Evolutionary conservation across 2,329 filamentous ascomycete genomes (phyloP), one percentile per base, ranked within the genome.

Genomic region (Exserohilum rostratum): DNA sequence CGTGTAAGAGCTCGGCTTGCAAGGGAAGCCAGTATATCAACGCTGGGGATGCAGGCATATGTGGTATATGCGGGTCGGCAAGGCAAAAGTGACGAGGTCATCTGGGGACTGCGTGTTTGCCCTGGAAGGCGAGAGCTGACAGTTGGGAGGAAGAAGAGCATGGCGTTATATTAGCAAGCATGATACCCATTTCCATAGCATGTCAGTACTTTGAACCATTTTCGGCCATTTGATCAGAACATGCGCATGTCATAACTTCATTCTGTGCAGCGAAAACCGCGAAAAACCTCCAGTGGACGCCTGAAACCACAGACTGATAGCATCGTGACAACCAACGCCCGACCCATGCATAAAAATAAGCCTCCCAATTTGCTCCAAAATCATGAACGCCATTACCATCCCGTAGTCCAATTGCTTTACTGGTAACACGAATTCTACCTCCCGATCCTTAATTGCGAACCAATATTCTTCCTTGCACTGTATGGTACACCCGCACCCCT

Each of bases 1-100:
- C 75, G 43, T 93, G 90, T 69, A 72, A 69, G 38, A 84, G 81
- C 60, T 67, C 71, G 3, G 61, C 76, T 2, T 93, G 90, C 69
- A 75, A 74, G 55, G 79, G 76, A 11, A 83, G 80, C 40, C 56
- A 65, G 17, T 93, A 91, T 69, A 67, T 87, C 47, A 93, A 93
- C 66, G 81, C 87, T 10, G 85, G 82, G 1, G 89, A 93, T 71
- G 85, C 81, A 59, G 87, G 86, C 6, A 71, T 86, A 0, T 93
- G 90, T 70, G 89, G 89, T 3, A 74, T 90, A 5, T 93, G 90
- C 68, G 87, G 87, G 13, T 40, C 42, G 13, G 40, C 54, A 11
- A 61, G 44, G 35, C 27, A 18, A 1, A 30, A 5, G 25, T 43
- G 15, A 43, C 15, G 5, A 10, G 7, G 22, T 25, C 4, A 7